Conservation (phyloP, 495 filamentous ascomycete species). For the Pseudomonodictys pantanalensis region DNA sequence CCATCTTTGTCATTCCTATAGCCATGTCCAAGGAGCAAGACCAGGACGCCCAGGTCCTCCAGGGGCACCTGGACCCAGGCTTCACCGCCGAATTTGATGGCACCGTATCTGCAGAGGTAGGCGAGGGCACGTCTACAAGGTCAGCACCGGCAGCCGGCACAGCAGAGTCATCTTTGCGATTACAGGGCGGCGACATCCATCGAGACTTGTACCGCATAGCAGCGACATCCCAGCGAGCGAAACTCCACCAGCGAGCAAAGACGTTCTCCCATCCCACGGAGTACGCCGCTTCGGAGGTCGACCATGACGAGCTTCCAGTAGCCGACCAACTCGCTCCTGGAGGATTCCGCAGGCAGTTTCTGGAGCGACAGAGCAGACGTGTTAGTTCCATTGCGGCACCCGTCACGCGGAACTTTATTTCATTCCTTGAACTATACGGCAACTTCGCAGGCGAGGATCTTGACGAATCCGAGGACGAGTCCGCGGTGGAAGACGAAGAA, state of each 20-base stretch:
- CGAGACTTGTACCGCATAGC: conserved; percentile 65
- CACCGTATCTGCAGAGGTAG: conserved; percentile 4
- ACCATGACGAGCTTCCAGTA: conserved; percentile 42
- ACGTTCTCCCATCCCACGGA: conserved; percentile 54
- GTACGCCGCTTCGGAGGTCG: conserved; percentile 8
- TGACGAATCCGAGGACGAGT: conserved; percentile 52
- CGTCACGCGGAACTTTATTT: conserved; percentile 62
- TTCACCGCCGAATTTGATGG: conserved; percentile 45
- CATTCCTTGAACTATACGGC: conserved; percentile 68
- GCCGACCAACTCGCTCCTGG: conserved; percentile 56
- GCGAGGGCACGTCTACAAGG: conserved; percentile 5
- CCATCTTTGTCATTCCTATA: too few relatives aligned
- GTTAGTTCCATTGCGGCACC: conserved; percentile 47
- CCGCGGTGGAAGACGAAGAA: conserved; percentile 49
- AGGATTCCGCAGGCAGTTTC: conserved; percentile 57
- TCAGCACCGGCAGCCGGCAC: not conserved
- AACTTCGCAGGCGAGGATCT: conserved; percentile 71
- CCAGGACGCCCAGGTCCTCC: conserved; percentile 42
- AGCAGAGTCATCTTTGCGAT: conserved; percentile 55
- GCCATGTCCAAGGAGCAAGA: conserved; percentile 7
- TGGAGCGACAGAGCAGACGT: conserved; percentile 34
- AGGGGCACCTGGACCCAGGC: conserved; percentile 44
- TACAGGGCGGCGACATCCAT: conserved; percentile 68
- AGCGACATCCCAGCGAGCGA: conserved; percentile 43
- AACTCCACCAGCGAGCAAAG: conserved; percentile 52